Evolutionary conservation across 495 filamentous ascomycete species (phyloP), one percentile per base, ranked within the genome.

Genomic region (Glonium stellatum): DNA sequence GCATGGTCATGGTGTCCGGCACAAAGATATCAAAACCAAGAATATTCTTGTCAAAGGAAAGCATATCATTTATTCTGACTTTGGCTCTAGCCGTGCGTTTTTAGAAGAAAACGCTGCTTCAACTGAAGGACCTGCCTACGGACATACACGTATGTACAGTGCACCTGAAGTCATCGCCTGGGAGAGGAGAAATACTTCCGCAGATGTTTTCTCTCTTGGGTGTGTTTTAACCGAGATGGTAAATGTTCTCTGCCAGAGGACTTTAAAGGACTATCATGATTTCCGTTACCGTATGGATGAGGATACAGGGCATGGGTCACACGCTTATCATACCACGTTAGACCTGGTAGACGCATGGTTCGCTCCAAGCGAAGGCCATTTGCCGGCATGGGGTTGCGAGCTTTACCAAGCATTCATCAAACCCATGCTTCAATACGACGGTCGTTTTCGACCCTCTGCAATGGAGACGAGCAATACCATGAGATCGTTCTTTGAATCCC

Each of bases 1-100:
- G 59, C 59, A 63, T 55, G 52, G 61, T 48, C 57, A 71, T 27
- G 58, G 62, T 5, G 48, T 65, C n/a, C 42, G 58, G 1, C 62
- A 65, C 27, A 61, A 58, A 50, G 58, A 65, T 27, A 60, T 65
- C 37, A 65, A 65, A 55, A 56, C 62, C 1, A 27, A 57, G 3
- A 65, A 65, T 25, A 65, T 65, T 19, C 47, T 65, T 3, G 35
- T 65, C 10, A 52, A 65, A 54, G 58, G 59, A 9, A 49, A 23
- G 19, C 35, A 57, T 49, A 34, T 65, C 34, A 36, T 60, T 15
- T 57, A 55, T 52, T 53, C 62, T 12, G 62, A 61, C 39, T 65
- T 65, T 34, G 53, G 57, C 27, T 60, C 58, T n/a, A 52, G 52
- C 37, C 58, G 59, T 53, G 58, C 57, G 9, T 65, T 61, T 36